Evolutionary conservation across 2,329 filamentous ascomycete species (phyloP), one percentile per base, ranked within the genome.

Genomic region (Claviceps paspali): DNA sequence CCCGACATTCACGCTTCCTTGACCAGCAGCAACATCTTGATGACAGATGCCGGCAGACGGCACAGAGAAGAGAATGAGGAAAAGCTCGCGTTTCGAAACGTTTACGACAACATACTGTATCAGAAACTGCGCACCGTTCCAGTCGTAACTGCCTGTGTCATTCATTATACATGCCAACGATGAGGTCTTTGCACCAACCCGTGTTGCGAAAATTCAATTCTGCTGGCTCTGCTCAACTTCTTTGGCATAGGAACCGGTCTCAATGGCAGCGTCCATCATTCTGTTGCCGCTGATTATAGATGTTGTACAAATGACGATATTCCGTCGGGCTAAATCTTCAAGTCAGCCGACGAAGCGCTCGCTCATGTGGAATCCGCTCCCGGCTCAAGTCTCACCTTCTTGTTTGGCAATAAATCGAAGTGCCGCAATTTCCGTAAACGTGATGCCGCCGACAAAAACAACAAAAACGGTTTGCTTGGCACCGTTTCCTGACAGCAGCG

Each of bases 371-470:
- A 5, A 17, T 27, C 10, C 18, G 26, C 11, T 24, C 15, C n/a
- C n/a, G n/a, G n/a, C n/a, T n/a, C n/a, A n/a, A n/a, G 26, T 51
- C 64, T 47, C 52, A 76, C 75, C 70, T 66, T 82, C 79, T 57
- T 88, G 79, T 53, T 77, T 77, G 8, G 82, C 84, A 47, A 98
- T 80, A 54, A 94, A 96, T 38, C 92, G 72, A 53, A 98, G 56
- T 15, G 92, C 91, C 29, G 92, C 86, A 54, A 98, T 88, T 60
- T 98, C 91, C 0, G 91, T 88, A 53, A 92, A 94, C 0, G 86
- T 95, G 38, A 98, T 82, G 2, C 91, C 92, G n/a, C 91, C 91
- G 14, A 98, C 64, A 59, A 96, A 96, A 48, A 96, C 93, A n/a
- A 98, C 79, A 52, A 95, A 83, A 1, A 93, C 80, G 0, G 82